phyloP scores from a whole-genome alignment of 2,329 filamentous ascomycete genomes.

The Colletotrichum falcatum region DNA sequence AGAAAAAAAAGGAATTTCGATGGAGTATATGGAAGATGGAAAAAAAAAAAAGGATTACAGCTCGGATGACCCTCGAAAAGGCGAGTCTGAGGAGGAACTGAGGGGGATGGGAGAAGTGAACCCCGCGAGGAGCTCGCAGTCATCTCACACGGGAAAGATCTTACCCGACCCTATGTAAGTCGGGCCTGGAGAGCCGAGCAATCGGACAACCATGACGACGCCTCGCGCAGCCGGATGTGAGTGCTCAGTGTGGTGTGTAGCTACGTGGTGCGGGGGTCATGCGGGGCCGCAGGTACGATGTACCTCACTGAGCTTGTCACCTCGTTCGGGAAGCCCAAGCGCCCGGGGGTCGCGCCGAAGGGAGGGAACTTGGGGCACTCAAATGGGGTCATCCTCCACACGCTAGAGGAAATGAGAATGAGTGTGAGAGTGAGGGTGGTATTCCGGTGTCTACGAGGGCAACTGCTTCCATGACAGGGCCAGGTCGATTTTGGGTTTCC shows the following conservation, averaged over 20 bases:
- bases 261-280: constrained; percentile 25
- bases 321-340: constrained; percentile 34
- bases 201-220: constrained; percentile 27
- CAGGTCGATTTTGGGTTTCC: not conserved
- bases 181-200: constrained; percentile 24
- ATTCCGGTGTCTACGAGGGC: constrained; percentile 1
- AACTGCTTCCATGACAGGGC: constrained; percentile 26
- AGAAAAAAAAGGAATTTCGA: not conserved
- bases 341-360: not conserved
- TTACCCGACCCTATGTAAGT: constrained; percentile 38
- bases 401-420: constrained; percentile 13
- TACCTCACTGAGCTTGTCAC: constrained; percentile 8
- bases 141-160: constrained; percentile 15
- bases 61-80: not conserved
- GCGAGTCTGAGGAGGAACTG: not conserved
- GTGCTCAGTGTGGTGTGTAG: not conserved
- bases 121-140: constrained; percentile 5
- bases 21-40: not conserved
- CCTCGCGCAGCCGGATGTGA: constrained; percentile 13
- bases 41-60: not conserved
- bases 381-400: constrained; percentile 18
- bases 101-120: constrained; percentile 18
- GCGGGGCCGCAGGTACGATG: constrained; percentile 32
- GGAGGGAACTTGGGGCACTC: constrained; percentile 5
- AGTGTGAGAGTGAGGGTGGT: not conserved